Evolutionary conservation across 2,329 filamentous ascomycete species (phyloP).

Genomic region (Trichocomaceae sp.): DNA sequence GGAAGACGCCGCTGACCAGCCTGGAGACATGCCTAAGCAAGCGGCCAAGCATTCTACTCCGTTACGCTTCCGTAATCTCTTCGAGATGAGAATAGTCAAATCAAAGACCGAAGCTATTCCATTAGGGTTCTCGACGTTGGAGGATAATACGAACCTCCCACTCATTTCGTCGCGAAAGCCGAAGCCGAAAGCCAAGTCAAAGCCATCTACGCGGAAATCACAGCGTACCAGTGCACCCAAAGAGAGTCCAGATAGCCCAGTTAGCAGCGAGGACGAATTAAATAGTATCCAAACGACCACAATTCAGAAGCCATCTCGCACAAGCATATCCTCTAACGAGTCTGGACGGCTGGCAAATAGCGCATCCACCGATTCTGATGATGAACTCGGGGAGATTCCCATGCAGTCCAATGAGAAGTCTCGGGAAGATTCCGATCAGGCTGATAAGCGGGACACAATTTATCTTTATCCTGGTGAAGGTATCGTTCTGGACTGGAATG

Average conservation of each 20-base stretch:
- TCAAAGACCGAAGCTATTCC: slow-evolving; percentile 55
- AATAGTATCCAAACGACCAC: slow-evolving; percentile 17
- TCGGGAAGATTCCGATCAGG: slow-evolving; percentile 7
- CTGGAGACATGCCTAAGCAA: slow-evolving; percentile 15
- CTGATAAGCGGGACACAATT: neutral
- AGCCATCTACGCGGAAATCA: slow-evolving; percentile 16
- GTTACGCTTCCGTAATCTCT: slow-evolving; percentile 61
- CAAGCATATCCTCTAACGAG: slow-evolving; percentile 17
- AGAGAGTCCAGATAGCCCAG: slow-evolving; percentile 19
- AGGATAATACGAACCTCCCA: slow-evolving; percentile 54
- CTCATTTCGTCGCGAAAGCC: slow-evolving; percentile 45
- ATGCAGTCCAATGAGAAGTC: slow-evolving; percentile 16
- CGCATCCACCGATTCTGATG: slow-evolving; percentile 18
- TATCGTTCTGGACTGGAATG: slow-evolving; percentile 79
- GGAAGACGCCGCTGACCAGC: slow-evolving; percentile 49
- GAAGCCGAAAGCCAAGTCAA: slow-evolving; percentile 18
- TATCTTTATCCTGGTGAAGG: slow-evolving; percentile 76
- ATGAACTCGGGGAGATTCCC: slow-evolving; percentile 15
- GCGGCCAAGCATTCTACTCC: slow-evolving; percentile 43
- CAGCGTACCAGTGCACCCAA: slow-evolving; percentile 9
- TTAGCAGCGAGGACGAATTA: slow-evolving; percentile 29
- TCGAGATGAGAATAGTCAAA: slow-evolving; percentile 64
- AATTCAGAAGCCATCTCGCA: slow-evolving; percentile 11
- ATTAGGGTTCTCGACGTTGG: slow-evolving; percentile 60
- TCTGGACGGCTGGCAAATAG: slow-evolving; percentile 9